Evolutionary conservation across 2,329 filamentous ascomycete species (phyloP).

Genomic region (Aureobasidium sp.): DNA sequence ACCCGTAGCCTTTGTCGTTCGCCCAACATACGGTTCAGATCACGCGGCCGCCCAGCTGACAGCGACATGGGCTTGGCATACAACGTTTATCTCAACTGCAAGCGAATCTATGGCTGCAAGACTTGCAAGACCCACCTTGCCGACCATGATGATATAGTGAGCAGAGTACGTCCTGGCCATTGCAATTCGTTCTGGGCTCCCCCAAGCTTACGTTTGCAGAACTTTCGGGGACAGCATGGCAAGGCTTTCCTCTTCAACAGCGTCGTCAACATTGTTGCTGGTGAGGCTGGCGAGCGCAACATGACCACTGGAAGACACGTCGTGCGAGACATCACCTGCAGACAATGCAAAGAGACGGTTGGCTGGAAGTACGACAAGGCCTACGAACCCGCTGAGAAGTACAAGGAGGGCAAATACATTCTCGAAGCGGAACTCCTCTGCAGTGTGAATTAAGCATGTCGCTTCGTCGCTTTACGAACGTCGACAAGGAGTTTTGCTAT

Average conservation of each 20-base stretch:
- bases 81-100: slow-evolving; percentile 18
- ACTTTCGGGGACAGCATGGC: slow-evolving; percentile 96
- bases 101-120: slow-evolving; percentile 42
- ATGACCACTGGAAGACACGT: slow-evolving; percentile 97
- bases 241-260: slow-evolving; percentile 94
- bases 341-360: slow-evolving; percentile 84
- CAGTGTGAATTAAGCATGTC: slow-evolving; percentile 48
- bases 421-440: slow-evolving; percentile 85
- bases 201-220: slow-evolving; percentile 44
- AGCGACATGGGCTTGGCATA: slow-evolving; percentile 17
- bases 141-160: slow-evolving; percentile 94
- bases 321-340: slow-evolving; percentile 85
- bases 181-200: background rate
- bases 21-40: slow-evolving; percentile 11
- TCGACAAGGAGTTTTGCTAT: slow-evolving; percentile 5
- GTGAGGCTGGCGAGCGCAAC: slow-evolving; percentile 83
- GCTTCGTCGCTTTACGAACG: background rate
- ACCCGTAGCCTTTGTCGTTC: background rate
- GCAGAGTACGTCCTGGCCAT: slow-evolving; percentile 53
- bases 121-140: slow-evolving; percentile 92
- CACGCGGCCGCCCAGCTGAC: slow-evolving; percentile 9
- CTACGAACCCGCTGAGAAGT: slow-evolving; percentile 85
- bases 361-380: slow-evolving; percentile 99
- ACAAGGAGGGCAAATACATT: slow-evolving; percentile 98
- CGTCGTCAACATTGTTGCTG: slow-evolving; percentile 82